A percentile compares a stretch with the other conserved stretches of the same genome.
phyloP scores from a whole-genome alignment of 495 filamentous ascomycete genomes.

The Penicillium lividum region DNA sequence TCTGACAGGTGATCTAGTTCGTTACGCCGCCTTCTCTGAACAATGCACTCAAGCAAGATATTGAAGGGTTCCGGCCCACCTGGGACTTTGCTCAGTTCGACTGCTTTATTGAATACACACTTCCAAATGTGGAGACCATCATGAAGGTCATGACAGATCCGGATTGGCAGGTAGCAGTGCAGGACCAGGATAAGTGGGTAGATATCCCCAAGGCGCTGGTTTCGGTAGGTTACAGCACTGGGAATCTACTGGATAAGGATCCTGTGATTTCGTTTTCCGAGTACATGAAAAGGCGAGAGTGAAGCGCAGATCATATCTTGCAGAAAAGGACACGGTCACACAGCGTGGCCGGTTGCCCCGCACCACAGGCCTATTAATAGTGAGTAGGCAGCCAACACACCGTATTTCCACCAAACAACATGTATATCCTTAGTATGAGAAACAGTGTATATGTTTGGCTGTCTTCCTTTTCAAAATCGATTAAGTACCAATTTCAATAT shows the following conservation, averaged over 20 bases:
- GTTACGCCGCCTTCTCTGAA: slow-evolving; percentile 30
- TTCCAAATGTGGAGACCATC: slow-evolving; percentile 22
- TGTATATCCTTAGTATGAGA: neutral
- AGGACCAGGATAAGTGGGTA: slow-evolving; percentile 32
- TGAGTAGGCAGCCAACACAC: neutral
- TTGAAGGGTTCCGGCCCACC: slow-evolving; percentile 15
- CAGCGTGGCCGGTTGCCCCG: neutral
- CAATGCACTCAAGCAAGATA: slow-evolving; percentile 19
- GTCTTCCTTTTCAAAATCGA: neutral
- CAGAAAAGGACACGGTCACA: neutral
- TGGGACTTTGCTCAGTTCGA: slow-evolving; percentile 36
- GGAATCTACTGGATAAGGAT: slow-evolving; percentile 19
- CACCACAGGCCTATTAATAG: neutral
- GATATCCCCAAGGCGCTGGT: slow-evolving; percentile 27
- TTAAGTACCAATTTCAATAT: too few species aligned
- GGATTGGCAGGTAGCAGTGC: slow-evolving; percentile 27
- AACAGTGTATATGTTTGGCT: neutral
- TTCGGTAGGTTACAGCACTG: slow-evolving; percentile 23
- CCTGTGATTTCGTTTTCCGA: neutral
- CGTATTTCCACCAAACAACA: neutral
- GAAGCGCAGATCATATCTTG: neutral
- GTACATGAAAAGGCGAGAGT: neutral
- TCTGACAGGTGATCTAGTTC: slow-evolving; percentile 20
- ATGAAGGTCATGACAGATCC: slow-evolving; percentile 28
- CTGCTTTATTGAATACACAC: slow-evolving; percentile 33